Base-by-base conservation (phyloP, 768 basidiomycete species). In the Serendipita sp. region DNA sequence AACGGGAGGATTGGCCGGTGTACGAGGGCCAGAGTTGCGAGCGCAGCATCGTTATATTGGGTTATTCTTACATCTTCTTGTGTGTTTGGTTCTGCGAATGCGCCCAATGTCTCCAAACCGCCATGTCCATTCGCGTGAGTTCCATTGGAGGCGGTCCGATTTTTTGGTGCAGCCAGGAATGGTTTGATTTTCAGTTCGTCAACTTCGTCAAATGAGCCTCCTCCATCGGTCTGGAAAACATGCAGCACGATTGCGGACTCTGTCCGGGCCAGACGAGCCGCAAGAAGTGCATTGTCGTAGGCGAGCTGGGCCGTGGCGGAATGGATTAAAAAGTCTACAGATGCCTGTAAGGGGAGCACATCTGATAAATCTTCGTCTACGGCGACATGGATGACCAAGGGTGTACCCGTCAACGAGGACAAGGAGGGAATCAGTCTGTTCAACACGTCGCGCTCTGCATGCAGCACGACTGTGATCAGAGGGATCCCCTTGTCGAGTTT, bases 211-310 rank as follows among this genome's bases (percentile, higher is more conserved):
- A 81, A 69, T 3, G 70, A 66, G 28, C 78, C 75, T 16, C 73
- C 72, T 22, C 74, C 70, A 1, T 71, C 71, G 5, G 76, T 69
- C 68, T 86, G 83, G 73, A 92, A 96, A 14, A 80, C 83, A 70
- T 97, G 95, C 26, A 96, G 76, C n/a, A 95, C 89, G 3, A 85
- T 84, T 67, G 82, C 86, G 62, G 77, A 76, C 68, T 87, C 82
- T 4, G 78, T 71, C 41, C 79, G 78, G 0, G 95, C 90, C 58
- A 97, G 74, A 44, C 85, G 81, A 60, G 89, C 84, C 14, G 91
- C 90, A 17, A 98, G 79, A 38, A 97, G 75, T 24, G 91, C 88
- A 72, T 97, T 85, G 70, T 94, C 90, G 68, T 95, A 88, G 2
- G 92, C 90, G 69, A 92, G 81, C 70, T 91, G 87, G 2, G 82